A percentile compares a stretch with the other conserved stretches of the same genome.
Evolutionary conservation across 164 flowering plant genomes (phyloP).

Genomic region (Magnolia officinalis): DNA sequence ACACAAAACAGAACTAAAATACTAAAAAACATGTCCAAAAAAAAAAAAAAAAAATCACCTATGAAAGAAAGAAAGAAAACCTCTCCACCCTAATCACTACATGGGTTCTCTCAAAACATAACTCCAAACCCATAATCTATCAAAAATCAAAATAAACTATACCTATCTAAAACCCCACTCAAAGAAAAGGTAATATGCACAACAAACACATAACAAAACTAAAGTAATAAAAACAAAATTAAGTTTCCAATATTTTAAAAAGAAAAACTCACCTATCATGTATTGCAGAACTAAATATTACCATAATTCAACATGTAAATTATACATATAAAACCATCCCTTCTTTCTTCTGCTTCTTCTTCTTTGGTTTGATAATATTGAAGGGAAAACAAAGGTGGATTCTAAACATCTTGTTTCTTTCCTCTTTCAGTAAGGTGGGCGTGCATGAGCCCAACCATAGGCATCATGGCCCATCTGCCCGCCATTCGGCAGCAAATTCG

Average conservation of each 20-base stretch:
- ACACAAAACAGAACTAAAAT: background rate
- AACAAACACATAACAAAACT: no score
- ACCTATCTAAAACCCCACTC: background rate
- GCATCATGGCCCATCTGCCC: constrained; percentile 49
- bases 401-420: background rate
- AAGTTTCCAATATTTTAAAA: no score
- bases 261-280: background rate
- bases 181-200: no score
- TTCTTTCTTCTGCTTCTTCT: background rate
- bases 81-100: background rate
- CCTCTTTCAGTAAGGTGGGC: constrained; percentile 27
- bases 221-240: no score
- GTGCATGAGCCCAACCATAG: constrained; percentile 53
- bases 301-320: background rate
- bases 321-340: background rate
- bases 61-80: background rate
- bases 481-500: constrained; percentile 51
- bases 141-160: background rate
- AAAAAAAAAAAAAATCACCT: no score
- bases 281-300: background rate
- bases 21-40: no score
- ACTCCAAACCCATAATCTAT: no score
- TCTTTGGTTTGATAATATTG: background rate
- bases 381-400: background rate
- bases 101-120: no score